phyloP scores from a whole-genome alignment of 2,329 filamentous ascomycete genomes.

The Aspergillus piperis region DNA sequence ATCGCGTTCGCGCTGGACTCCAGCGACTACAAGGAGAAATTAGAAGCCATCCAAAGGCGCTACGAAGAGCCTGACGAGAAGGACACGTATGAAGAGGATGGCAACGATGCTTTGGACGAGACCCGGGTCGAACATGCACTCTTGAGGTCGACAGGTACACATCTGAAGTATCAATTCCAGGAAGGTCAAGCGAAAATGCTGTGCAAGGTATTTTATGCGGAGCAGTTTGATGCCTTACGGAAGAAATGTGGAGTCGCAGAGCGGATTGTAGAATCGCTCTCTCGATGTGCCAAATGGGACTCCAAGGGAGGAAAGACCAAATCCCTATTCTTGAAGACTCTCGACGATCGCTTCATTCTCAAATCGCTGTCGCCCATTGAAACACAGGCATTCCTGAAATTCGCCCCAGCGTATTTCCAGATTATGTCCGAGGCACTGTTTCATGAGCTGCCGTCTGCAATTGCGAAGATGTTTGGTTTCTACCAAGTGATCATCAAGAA shows the following conservation, averaged over 20 bases:
- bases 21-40: constrained; percentile 80
- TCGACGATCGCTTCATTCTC: constrained; percentile 90
- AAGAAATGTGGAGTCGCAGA: constrained; percentile 91
- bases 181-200: constrained; percentile 93
- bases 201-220: constrained; percentile 98
- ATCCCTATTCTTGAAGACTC: constrained; percentile 92
- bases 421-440: constrained; percentile 97
- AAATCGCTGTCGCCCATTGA: constrained; percentile 90
- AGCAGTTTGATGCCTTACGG: constrained; percentile 93
- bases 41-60: constrained; percentile 54
- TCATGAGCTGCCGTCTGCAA: constrained; percentile 91
- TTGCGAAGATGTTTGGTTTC: constrained; percentile 98
- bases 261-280: constrained; percentile 91
- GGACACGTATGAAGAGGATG: constrained; percentile 27
- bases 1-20: constrained; percentile 91
- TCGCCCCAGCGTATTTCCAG: constrained; percentile 94
- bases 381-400: constrained; percentile 89
- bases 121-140: constrained; percentile 82
- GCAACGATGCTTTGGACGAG: constrained; percentile 57
- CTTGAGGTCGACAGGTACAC: constrained; percentile 80
- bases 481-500: constrained; percentile 98
- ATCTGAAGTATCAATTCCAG: constrained; percentile 93
- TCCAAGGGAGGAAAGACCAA: constrained; percentile 98
- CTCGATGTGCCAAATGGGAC: constrained; percentile 95
- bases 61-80: constrained; percentile 35